Evolutionary conservation across 1,284 basidiomycete species (phyloP).

Genomic region (Singerocomus inundabilis): DNA sequence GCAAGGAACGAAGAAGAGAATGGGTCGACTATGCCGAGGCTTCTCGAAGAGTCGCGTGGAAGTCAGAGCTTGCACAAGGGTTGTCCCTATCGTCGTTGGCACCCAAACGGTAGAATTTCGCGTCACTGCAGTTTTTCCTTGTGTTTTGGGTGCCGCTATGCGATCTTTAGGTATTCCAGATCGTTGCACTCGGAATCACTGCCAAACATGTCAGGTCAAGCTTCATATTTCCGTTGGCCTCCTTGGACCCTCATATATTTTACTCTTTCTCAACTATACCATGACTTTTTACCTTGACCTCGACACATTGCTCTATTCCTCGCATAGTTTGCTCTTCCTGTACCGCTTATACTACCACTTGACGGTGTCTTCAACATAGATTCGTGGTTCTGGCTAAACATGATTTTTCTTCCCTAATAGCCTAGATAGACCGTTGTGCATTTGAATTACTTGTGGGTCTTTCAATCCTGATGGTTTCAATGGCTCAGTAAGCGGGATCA

Average conservation of each 20-base stretch:
- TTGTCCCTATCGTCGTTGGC: constrained; percentile 68
- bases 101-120: constrained; percentile 37
- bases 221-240: constrained; percentile 21
- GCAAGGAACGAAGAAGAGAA: constrained; percentile 70
- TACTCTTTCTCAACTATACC: constrained; percentile 33
- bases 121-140: constrained; percentile 2
- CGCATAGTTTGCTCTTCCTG: constrained; percentile 33
- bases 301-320: constrained; percentile 15
- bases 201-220: constrained; percentile 15
- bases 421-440: constrained; percentile 25
- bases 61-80: constrained; percentile 72
- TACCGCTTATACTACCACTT: constrained; percentile 25
- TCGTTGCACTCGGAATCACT: constrained; percentile 10
- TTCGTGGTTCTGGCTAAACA: constrained; percentile 20
- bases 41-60: constrained; percentile 69
- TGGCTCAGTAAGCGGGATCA: constrained; percentile 24
- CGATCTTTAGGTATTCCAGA: constrained; percentile 10
- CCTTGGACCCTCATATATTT: constrained; percentile 27
- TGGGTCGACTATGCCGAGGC: constrained; percentile 86
- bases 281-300: constrained; percentile 13
- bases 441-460: constrained; percentile 15
- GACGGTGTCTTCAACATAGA: constrained; percentile 29
- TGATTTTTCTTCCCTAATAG: constrained; percentile 22
- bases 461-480: constrained; percentile 8
- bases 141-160: constrained; percentile 9